Base-by-base conservation (phyloP, 2,329 filamentous ascomycete species). In the Colletotrichum incanum region DNA sequence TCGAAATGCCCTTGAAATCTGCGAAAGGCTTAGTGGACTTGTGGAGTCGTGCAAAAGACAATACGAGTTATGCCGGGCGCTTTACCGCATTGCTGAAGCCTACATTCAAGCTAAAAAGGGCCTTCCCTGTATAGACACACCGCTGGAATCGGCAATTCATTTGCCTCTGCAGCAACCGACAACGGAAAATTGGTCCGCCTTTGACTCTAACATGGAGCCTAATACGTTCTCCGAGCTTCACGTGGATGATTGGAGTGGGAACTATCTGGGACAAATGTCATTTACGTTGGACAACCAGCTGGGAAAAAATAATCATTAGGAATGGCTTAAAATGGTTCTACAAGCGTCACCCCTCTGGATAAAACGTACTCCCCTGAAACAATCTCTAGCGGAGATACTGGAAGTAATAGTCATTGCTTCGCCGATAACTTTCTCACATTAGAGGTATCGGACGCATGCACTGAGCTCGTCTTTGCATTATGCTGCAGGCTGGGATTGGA, bases 21-120 rank as follows among this genome's bases (percentile, higher is more conserved):
- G 52, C 52, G 67, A 70, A 18, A 41, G 67, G 2, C 52, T 70
- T 2, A 41, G 67, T 43, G 62, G 61, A 12, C 12, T 66, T 54
- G 47, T 60, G 18, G 67, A 66, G 23, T 66, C 62, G 6, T 70
- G 67, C 67, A 60, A 60, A 26, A 37, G 47, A 14, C 67, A 70
- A 31, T 37, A 70, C 37, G 67, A 70, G 20, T 39, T 66, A 14
- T 70, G 54, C 37, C 56, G 54, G 37, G 56, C 62, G 7, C 62
- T 70, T 1, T 70, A 70, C 28, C 62, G 67, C 28, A 66, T 70
- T 9, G 67, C 67, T 11, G 67, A 70, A 28, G 62, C 67, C n/a
- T 70, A 70, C 39, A 60, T 70, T 20, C 59, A 59, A 45, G 56
- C 67, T 6, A 70, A 70, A 34, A 70, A 66, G 23, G 54, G 54